These are phyloP conservation scores for Pseudogymnoascus sp. DNA, from an alignment of 2,329 filamentous ascomycete species.

Conservation along the genomic window DNA sequence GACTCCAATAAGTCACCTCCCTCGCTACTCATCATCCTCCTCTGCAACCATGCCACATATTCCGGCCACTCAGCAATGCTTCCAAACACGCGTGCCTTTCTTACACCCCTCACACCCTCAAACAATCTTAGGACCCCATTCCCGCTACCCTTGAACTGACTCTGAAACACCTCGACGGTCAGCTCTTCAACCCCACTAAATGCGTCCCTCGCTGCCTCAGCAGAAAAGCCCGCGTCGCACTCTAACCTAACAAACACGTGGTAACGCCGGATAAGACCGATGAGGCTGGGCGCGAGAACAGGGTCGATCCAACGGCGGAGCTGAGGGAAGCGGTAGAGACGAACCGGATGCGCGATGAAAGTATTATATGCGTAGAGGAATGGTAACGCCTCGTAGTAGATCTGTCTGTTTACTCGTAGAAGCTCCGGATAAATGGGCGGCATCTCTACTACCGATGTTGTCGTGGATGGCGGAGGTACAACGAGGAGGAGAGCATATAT, in stretches of 20 bases:
- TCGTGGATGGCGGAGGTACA: conserved; percentile 18
- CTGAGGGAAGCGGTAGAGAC: conserved; percentile 37
- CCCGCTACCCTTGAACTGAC: conserved; percentile 35
- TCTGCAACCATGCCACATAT: conserved; percentile 24
- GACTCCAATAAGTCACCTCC: background rate
- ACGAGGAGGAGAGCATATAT: conserved; percentile 36
- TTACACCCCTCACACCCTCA: conserved; percentile 37
- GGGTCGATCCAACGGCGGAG: conserved; percentile 30
- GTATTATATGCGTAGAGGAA: conserved; percentile 41
- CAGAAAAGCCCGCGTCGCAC: conserved; percentile 38
- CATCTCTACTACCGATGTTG: conserved; percentile 14
- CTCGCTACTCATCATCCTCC: conserved; percentile 18
- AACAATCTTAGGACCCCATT: conserved; percentile 36
- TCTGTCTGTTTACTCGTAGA: conserved; percentile 33
- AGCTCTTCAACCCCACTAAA: conserved; percentile 39
- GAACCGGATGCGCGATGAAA: conserved; percentile 40
- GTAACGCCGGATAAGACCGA: conserved; percentile 34
- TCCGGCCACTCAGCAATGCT: conserved; percentile 21
- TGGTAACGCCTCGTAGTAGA: conserved; percentile 33
- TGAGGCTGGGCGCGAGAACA: conserved; percentile 27
- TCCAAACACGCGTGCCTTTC: conserved; percentile 32
- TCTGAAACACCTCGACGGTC: conserved; percentile 42
- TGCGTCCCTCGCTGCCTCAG: conserved; percentile 30
- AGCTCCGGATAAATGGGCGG: conserved; percentile 32
- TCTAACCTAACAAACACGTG: conserved; percentile 40